These are phyloP conservation scores for Ceratobasidium papillatum DNA, from an alignment of 1,284 basidiomycete species.

Conservation along the genomic window DNA sequence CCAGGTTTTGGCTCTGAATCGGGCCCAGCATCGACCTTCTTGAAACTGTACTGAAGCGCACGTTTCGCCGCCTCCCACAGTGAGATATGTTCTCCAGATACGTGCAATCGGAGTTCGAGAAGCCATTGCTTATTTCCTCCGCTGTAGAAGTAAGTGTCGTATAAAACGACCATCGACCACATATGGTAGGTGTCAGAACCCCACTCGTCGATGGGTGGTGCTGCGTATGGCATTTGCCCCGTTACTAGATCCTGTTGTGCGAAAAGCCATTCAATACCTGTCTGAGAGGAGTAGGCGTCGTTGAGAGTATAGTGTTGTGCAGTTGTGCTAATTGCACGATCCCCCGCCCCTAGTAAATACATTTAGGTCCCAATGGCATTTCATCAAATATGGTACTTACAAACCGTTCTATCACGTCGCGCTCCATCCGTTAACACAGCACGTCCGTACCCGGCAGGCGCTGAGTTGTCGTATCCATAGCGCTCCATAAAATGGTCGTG, in stretches of 20 bases:
- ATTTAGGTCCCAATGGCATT: not conserved
- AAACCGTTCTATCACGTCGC: constrained; percentile 28
- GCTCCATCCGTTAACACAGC: constrained; percentile 34
- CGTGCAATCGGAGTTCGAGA: constrained; percentile 10
- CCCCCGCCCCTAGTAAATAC: constrained; percentile 21
- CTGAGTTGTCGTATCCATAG: constrained; percentile 26
- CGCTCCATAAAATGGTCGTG: constrained; percentile 38
- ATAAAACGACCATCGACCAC: constrained; percentile 35
- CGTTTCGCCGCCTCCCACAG: constrained; percentile 31
- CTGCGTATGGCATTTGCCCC: constrained; percentile 37
- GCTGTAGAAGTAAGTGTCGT: constrained; percentile 31
- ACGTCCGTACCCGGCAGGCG: constrained; percentile 22
- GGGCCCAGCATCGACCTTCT: constrained; percentile 25
- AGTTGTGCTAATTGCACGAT: constrained; percentile 37
- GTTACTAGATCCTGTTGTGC: constrained; percentile 30
- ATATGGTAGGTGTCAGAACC: constrained; percentile 37
- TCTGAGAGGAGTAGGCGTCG: constrained; percentile 29
- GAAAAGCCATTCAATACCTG: constrained; percentile 34
- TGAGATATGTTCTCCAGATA: constrained; percentile 15
- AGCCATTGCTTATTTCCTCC: constrained; percentile 29
- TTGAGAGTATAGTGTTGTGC: constrained; percentile 37
- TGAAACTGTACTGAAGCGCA: constrained; percentile 9
- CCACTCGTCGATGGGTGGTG: constrained; percentile 37
- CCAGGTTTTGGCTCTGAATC: constrained; percentile 17
- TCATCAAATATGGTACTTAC: not conserved